Percentiles rank a stretch among this genome's conserved stretches.
phyloP scores from a whole-genome alignment of 2,329 filamentous ascomycete species.

The Juglanconis sp. region DNA sequence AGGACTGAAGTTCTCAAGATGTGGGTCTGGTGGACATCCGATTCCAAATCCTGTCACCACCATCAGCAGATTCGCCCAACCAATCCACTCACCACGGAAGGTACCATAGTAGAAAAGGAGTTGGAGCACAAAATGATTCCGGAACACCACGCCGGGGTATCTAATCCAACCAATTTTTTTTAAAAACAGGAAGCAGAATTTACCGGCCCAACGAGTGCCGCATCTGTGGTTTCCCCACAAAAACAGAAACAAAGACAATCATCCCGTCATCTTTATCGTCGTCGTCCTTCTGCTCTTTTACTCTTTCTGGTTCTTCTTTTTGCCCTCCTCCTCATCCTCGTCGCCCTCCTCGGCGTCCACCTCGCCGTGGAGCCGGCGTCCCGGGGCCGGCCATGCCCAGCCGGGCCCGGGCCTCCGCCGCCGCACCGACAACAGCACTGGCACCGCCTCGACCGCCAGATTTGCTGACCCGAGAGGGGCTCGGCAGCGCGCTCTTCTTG shows the following conservation, averaged over 20 bases:
- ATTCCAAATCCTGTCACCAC: neutral
- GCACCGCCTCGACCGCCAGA: conserved; percentile 3
- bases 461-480: conserved; percentile 24
- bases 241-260: too few relatives aligned
- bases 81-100: neutral
- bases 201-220: too few relatives aligned
- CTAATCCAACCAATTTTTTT: neutral
- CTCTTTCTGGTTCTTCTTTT: neutral
- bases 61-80: too few relatives aligned
- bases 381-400: conserved; percentile 8
- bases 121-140: neutral
- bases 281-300: neutral
- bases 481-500: conserved; percentile 26
- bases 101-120: neutral
- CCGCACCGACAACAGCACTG: neutral
- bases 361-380: conserved; percentile 11
- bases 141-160: conserved; percentile 9
- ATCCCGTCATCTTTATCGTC: too few relatives aligned
- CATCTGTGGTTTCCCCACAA: too few relatives aligned
- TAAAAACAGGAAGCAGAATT: neutral
- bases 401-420: conserved; percentile 1
- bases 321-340: neutral
- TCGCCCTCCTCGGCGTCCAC: neutral
- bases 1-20: too few relatives aligned
- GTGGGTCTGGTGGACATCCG: too few relatives aligned